Conservation (phyloP, 208 protist species). For the Phytomonas sp. region DNA sequence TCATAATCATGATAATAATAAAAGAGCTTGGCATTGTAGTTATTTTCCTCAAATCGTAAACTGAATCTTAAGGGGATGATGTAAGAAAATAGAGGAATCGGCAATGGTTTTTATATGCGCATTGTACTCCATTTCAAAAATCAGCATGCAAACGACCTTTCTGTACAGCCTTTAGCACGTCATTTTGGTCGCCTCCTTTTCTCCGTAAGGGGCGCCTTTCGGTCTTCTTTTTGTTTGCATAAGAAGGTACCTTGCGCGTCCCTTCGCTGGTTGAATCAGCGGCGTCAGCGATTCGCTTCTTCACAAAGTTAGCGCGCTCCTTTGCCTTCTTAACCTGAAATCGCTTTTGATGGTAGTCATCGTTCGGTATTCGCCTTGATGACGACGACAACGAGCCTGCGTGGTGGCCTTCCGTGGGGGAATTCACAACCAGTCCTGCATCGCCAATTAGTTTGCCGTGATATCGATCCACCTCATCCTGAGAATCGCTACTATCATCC, state of each 20-base stretch:
- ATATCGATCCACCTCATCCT: conserved; percentile 12
- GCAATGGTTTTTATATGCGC: background rate
- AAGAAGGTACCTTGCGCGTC: conserved; percentile 20
- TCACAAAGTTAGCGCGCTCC: conserved; percentile 29
- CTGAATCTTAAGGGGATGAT: background rate
- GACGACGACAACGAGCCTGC: background rate
- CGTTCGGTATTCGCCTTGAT: conserved; percentile 18
- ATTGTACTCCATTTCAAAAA: conserved; percentile 6
- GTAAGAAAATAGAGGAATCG: background rate
- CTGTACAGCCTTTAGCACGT: conserved; percentile 15
- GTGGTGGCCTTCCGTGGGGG: background rate
- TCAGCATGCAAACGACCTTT: conserved; percentile 14
- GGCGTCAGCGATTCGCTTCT: conserved; percentile 30
- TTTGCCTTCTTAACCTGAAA: conserved; percentile 49
- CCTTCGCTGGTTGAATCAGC: background rate
- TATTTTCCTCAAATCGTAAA: background rate
- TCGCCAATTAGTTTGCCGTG: background rate
- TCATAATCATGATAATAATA: background rate
- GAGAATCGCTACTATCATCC: conserved; percentile 25
- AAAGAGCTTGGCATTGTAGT: background rate
- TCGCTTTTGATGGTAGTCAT: conserved; percentile 70
- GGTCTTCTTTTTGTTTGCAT: conserved; percentile 72
- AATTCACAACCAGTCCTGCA: background rate
- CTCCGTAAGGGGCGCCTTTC: conserved; percentile 9
- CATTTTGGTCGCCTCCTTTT: conserved; percentile 14